These are phyloP conservation scores for Saccharomycopsis oosterbeekiorum DNA, from an alignment of 805 yeast genomes.

Conservation along the genomic window DNA sequence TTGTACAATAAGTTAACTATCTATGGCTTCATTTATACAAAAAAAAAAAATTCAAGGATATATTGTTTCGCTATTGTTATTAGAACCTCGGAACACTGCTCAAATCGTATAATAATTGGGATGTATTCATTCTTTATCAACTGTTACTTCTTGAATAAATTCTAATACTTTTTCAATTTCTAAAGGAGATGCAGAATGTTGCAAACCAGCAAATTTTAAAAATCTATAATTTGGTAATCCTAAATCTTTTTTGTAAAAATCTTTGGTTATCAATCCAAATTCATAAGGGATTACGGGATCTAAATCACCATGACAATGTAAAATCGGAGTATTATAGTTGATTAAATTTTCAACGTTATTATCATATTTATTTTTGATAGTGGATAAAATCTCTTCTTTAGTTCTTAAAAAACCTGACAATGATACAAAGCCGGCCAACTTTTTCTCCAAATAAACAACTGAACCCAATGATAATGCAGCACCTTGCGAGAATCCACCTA, in stretches of 20 bases:
- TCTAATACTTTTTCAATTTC: slow-evolving; percentile 30
- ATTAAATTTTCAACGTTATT: slow-evolving; percentile 21
- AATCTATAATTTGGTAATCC: slow-evolving; percentile 30
- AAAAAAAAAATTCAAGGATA: too few species aligned
- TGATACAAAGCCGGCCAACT: slow-evolving; percentile 69
- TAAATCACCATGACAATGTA: slow-evolving; percentile 78
- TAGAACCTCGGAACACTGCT: too few species aligned
- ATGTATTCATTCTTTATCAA: slow-evolving; percentile 18
- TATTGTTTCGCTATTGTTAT: neutral
- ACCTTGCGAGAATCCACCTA: slow-evolving; percentile 97
- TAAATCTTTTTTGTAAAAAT: slow-evolving; percentile 26
- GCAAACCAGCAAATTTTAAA: slow-evolving; percentile 22
- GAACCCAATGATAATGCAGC: slow-evolving; percentile 68
- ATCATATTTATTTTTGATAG: slow-evolving; percentile 19
- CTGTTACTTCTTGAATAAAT: slow-evolving; percentile 23
- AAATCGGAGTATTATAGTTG: slow-evolving; percentile 62
- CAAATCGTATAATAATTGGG: too few species aligned
- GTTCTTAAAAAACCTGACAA: slow-evolving; percentile 67
- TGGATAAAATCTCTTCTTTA: slow-evolving; percentile 21
- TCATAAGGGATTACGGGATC: slow-evolving; percentile 54
- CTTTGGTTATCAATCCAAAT: slow-evolving; percentile 29
- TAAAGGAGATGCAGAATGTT: slow-evolving; percentile 31
- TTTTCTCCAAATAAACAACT: slow-evolving; percentile 35
- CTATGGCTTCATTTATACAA: too few species aligned
- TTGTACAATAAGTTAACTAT: too few species aligned